Evolutionary conservation across 768 basidiomycete genomes (phyloP).

Genomic region (Rhodocollybia butyracea): DNA sequence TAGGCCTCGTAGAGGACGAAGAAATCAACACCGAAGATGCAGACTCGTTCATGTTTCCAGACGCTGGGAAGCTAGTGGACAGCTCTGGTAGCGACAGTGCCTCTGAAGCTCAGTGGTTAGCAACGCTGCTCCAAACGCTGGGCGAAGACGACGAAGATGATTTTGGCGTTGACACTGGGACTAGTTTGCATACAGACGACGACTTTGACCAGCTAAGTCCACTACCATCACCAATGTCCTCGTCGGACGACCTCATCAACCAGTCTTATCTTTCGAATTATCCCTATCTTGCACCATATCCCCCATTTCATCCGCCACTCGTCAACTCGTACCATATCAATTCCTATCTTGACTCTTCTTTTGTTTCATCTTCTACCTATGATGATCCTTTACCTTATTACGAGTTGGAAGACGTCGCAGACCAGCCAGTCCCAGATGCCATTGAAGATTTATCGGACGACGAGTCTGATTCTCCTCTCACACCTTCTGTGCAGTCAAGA

Average conservation of each 20-base stretch:
- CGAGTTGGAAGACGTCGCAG: constrained; percentile 54
- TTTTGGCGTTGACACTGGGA: constrained; percentile 38
- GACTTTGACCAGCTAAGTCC: constrained; percentile 69
- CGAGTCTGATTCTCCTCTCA: constrained; percentile 70
- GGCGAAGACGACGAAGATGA: constrained; percentile 69
- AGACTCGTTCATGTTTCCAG: constrained; percentile 80
- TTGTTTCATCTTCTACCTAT: constrained; percentile 35
- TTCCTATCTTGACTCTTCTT: constrained; percentile 43
- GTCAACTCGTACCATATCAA: constrained; percentile 44
- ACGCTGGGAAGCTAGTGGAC: constrained; percentile 56
- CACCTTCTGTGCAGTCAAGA: constrained; percentile 59
- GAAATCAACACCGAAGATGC: constrained; percentile 52
- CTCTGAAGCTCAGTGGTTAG: constrained; percentile 80
- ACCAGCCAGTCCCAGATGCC: constrained; percentile 70
- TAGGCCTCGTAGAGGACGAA: constrained; percentile 28
- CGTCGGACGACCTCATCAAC: constrained; percentile 68
- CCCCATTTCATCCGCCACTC: constrained; percentile 54
- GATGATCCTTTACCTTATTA: constrained; percentile 64
- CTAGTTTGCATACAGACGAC: constrained; percentile 54
- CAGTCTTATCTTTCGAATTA: constrained; percentile 47
- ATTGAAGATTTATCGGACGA: constrained; percentile 86
- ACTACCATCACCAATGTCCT: constrained; percentile 66
- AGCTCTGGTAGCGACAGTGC: constrained; percentile 33
- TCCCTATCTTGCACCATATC: constrained; percentile 67
- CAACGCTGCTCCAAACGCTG: constrained; percentile 73